These are phyloP conservation scores for Solanum hybrid DNA, from an alignment of 305 asterid species.

Conservation along the genomic window DNA sequence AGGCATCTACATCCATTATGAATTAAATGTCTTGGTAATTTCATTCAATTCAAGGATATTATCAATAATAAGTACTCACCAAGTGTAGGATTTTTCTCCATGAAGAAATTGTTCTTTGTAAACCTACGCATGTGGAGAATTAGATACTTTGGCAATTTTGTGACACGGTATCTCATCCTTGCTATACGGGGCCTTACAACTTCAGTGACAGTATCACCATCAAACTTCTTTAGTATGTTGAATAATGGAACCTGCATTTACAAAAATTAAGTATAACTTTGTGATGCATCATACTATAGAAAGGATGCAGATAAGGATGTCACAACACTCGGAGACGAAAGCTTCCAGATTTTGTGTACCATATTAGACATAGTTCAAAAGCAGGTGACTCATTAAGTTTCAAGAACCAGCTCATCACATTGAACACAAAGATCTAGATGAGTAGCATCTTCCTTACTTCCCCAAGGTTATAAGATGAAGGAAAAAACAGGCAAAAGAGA, in stretches of 20 bases:
- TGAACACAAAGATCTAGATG: not conserved
- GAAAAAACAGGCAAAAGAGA: not conserved
- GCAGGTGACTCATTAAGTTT: not conserved
- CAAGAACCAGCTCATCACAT: not conserved
- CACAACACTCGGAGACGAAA: not conserved
- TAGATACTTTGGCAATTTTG: conserved; percentile 67
- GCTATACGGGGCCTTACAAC: conserved; percentile 86
- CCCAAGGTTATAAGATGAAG: not conserved
- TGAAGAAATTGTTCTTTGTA: conserved; percentile 88
- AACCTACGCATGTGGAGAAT: conserved; percentile 87
- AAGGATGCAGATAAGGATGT: not conserved
- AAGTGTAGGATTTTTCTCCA: conserved; percentile 95
- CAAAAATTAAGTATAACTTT: not conserved
- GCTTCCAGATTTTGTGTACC: not conserved
- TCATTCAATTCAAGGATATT: not conserved
- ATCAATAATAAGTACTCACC: conserved; percentile 37
- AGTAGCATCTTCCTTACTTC: not conserved
- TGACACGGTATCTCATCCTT: conserved; percentile 91
- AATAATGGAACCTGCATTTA: conserved; percentile 81
- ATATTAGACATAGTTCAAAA: not conserved
- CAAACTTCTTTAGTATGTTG: conserved; percentile 89
- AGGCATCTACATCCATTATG: not conserved
- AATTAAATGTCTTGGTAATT: not conserved
- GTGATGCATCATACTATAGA: not conserved
- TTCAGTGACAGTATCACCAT: conserved; percentile 88